Conservation (phyloP, 2,329 filamentous ascomycete species). For the Didymella segeticola region DNA sequence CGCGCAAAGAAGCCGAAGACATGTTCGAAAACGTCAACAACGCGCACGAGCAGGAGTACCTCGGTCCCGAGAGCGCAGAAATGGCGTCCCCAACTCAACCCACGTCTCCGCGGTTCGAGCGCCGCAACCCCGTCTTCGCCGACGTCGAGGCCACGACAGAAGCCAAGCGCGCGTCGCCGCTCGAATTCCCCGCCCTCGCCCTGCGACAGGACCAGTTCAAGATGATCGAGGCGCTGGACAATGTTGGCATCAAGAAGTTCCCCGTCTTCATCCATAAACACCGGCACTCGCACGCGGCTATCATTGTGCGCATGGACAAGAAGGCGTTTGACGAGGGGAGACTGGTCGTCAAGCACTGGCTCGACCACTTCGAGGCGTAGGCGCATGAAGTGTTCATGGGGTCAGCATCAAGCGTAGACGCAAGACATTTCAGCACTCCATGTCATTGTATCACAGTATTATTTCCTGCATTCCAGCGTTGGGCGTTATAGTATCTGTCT, state of each 20-base stretch:
- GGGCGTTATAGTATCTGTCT: no score
- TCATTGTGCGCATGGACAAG: constrained; percentile 77
- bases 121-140: constrained; percentile 23
- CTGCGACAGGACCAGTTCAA: constrained; percentile 80
- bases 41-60: constrained; percentile 73
- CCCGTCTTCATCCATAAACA: constrained; percentile 77
- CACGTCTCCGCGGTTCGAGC: constrained; percentile 19
- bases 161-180: constrained; percentile 39
- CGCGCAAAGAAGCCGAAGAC: constrained; percentile 77
- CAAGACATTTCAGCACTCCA: background rate
- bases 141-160: constrained; percentile 40
- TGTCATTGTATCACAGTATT: background rate
- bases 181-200: constrained; percentile 73
- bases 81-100: constrained; percentile 36
- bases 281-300: constrained; percentile 83
- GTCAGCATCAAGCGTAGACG: no score
- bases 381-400: background rate
- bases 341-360: constrained; percentile 81
- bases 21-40: constrained; percentile 76
- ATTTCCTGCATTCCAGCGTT: no score
- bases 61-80: constrained; percentile 63
- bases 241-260: constrained; percentile 64
- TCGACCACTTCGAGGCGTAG: constrained; percentile 70
- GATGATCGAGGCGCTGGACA: constrained; percentile 80
- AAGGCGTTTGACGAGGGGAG: constrained; percentile 76